Evolutionary conservation across 345 rosid genomes (phyloP).

Genomic region (Luvunga scandens): DNA sequence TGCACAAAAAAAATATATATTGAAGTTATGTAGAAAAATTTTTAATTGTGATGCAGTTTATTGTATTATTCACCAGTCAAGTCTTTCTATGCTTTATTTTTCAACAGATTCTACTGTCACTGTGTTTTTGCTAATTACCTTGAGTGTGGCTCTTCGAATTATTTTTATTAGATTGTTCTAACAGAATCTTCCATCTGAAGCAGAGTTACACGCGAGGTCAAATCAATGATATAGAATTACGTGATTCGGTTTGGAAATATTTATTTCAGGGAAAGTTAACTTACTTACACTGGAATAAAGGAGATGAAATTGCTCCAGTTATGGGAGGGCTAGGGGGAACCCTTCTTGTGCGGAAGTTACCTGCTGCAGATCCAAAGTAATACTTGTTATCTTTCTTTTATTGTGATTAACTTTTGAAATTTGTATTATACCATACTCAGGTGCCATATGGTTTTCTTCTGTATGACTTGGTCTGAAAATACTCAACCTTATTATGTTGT

Average conservation of each 20-base stretch:
- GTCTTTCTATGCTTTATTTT: background rate
- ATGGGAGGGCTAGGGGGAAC: conserved; percentile 62
- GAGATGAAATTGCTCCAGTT: conserved; percentile 67
- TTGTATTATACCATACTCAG: background rate
- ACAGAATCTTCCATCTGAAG: conserved; percentile 14
- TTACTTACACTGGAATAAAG: conserved; percentile 67
- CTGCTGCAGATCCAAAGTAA: conserved; percentile 61
- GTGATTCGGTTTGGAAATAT: conserved; percentile 56
- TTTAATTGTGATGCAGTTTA: background rate
- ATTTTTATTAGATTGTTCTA: conserved; percentile 10
- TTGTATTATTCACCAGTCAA: background rate
- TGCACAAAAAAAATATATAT: background rate
- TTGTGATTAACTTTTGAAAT: background rate
- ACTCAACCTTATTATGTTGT: background rate
- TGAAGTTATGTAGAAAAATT: background rate
- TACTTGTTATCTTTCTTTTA: conserved; percentile 14
- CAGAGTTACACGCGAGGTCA: conserved; percentile 69
- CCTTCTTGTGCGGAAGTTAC: conserved; percentile 84
- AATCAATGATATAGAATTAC: conserved; percentile 47
- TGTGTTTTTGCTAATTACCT: conserved; percentile 1
- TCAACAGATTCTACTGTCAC: background rate
- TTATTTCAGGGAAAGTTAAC: conserved; percentile 75
- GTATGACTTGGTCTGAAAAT: background rate
- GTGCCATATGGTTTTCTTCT: background rate
- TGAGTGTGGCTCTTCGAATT: background rate